A percentile compares a stretch with the other conserved stretches of the same genome.
Conservation (phyloP, 1,284 basidiomycete genomes). For the Ceratobasidium sp. region DNA sequence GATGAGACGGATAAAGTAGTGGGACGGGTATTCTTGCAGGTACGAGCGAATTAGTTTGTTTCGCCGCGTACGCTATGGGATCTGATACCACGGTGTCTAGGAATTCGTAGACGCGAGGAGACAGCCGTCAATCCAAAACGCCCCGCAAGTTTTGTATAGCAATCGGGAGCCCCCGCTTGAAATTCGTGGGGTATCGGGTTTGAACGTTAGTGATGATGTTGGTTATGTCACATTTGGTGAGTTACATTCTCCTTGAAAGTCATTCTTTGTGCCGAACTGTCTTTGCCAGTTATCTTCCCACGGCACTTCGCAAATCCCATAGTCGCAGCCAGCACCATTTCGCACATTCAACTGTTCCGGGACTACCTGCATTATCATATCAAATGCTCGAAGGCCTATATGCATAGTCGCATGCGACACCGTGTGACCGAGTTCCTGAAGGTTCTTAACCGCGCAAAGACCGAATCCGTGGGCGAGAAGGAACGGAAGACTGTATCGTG, state of each 20-base stretch:
- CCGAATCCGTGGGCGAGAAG: slow-evolving; percentile 78
- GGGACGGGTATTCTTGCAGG: slow-evolving; percentile 97
- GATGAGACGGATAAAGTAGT: slow-evolving; percentile 98
- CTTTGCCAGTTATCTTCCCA: slow-evolving; percentile 85
- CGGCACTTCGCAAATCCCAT: slow-evolving; percentile 88
- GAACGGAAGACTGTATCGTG: slow-evolving; percentile 95
- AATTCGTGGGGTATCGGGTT: slow-evolving; percentile 87
- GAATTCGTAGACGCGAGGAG: slow-evolving; percentile 99
- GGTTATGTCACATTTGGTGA: slow-evolving; percentile 96
- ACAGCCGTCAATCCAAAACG: slow-evolving; percentile 93
- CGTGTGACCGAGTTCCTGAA: slow-evolving; percentile 98
- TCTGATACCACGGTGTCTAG: slow-evolving; percentile 59
- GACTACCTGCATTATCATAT: slow-evolving; percentile 99
- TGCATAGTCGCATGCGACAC: slow-evolving; percentile 97
- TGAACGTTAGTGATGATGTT: slow-evolving; percentile 89
- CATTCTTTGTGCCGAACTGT: slow-evolving; percentile 1
- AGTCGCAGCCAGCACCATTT: slow-evolving; percentile 88
- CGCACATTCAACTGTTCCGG: slow-evolving; percentile 96
- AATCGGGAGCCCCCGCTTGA: slow-evolving; percentile 96
- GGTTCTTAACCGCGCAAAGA: slow-evolving; percentile 97
- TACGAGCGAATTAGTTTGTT: slow-evolving; percentile 56
- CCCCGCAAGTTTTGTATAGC: slow-evolving; percentile 98
- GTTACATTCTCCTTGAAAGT: background rate
- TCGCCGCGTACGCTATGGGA: background rate
- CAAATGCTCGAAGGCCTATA: slow-evolving; percentile 99